These are phyloP conservation scores for Biscutella auriculata DNA, from an alignment of 441 rosid genomes.

Conservation along the genomic window DNA sequence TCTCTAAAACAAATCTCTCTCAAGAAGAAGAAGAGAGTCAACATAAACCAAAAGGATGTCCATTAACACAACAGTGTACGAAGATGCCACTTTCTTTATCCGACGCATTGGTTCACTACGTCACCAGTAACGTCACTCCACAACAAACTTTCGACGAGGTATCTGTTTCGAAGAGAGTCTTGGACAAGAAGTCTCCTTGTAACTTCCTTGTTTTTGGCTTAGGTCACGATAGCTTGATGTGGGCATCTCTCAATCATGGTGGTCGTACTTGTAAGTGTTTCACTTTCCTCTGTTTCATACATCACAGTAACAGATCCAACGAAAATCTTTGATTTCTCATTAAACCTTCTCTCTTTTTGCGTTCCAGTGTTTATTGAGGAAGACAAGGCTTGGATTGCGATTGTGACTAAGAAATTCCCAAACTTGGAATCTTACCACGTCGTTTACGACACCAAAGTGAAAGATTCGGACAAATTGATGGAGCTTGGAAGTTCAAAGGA, in stretches of 20 bases:
- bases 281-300: neutral
- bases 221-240: conserved; percentile 66
- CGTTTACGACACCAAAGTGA: conserved; percentile 40
- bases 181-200: conserved; percentile 47
- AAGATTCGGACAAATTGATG: conserved; percentile 32
- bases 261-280: conserved; percentile 39
- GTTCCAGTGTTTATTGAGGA: conserved; percentile 43
- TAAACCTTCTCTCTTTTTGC: too few species aligned
- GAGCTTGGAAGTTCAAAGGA: conserved; percentile 30
- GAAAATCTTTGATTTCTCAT: neutral
- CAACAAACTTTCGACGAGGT: conserved; percentile 56
- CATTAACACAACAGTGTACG: conserved; percentile 37
- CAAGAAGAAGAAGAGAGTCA: conserved; percentile 9
- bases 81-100: conserved; percentile 47
- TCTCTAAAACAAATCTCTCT: conserved; percentile 18
- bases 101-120: conserved; percentile 48
- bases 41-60: conserved; percentile 22
- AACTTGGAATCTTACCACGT: conserved; percentile 46
- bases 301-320: neutral
- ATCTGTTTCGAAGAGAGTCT: conserved; percentile 40
- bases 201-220: conserved; percentile 68
- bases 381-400: conserved; percentile 48
- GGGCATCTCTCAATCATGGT: conserved; percentile 57
- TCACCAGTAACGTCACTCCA: conserved; percentile 47
- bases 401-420: conserved; percentile 36